Evolutionary conservation across 352 stramenopile species (phyloP).

Genomic region (Phytopythium chamaehyphon): DNA sequence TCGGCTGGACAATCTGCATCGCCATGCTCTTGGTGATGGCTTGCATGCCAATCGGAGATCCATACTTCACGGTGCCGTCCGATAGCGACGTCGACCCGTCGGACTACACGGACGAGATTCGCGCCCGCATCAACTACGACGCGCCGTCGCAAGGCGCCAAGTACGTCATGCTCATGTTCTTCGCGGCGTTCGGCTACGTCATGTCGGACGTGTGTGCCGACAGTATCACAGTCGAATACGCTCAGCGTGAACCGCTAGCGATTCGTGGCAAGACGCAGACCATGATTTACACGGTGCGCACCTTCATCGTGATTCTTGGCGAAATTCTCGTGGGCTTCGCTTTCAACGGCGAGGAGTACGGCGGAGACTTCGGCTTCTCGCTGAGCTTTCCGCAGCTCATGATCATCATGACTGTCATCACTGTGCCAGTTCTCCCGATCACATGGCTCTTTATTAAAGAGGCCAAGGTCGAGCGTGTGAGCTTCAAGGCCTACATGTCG

Average conservation of each 20-base stretch:
- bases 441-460: slow-evolving; percentile 53
- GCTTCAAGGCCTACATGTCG: slow-evolving; percentile 33
- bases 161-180: slow-evolving; percentile 30
- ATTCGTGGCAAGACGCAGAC: slow-evolving; percentile 32
- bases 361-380: slow-evolving; percentile 45
- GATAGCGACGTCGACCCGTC: slow-evolving; percentile 1
- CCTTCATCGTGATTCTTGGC: slow-evolving; percentile 14
- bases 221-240: slow-evolving; percentile 24
- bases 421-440: slow-evolving; percentile 26
- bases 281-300: slow-evolving; percentile 28
- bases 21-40: slow-evolving; percentile 25
- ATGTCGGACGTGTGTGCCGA: slow-evolving; percentile 22
- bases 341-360: slow-evolving; percentile 40
- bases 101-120: slow-evolving; percentile 5
- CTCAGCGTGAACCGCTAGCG: slow-evolving; percentile 27
- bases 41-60: slow-evolving; percentile 9
- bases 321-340: slow-evolving; percentile 14
- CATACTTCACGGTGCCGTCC: slow-evolving; percentile 23
- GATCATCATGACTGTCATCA: slow-evolving; percentile 31
- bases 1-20: slow-evolving; percentile 31
- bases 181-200: slow-evolving; percentile 27
- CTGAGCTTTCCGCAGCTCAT: slow-evolving; percentile 40
- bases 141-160: slow-evolving; percentile 14
- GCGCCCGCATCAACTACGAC: slow-evolving; percentile 11
- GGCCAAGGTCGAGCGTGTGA: slow-evolving; percentile 24